These are phyloP conservation scores for Reutealis trisperma DNA, from an alignment of 345 rosid species.

Conservation along the genomic window DNA sequence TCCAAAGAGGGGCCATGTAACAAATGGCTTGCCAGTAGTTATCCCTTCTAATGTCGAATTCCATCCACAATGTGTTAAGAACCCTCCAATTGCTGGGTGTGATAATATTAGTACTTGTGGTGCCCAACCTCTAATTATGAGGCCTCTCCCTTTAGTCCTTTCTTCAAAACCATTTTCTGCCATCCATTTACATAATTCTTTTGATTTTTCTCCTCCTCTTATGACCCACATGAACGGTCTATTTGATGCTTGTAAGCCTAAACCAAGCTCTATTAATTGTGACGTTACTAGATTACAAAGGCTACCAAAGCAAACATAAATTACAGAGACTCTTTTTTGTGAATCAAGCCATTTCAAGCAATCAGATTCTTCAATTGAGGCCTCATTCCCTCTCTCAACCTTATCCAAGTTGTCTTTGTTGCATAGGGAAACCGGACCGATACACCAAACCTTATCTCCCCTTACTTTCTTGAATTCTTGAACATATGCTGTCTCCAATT, in stretches of 20 bases:
- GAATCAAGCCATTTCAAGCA: constrained; percentile 4
- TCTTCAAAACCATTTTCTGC: constrained; percentile 10
- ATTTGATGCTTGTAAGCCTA: constrained; percentile 19
- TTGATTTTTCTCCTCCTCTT: constrained; percentile 9
- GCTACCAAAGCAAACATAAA: constrained; percentile 23
- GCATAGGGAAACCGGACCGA: constrained; percentile 22
- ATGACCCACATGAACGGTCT: constrained; percentile 20
- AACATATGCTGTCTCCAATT: constrained; percentile 13
- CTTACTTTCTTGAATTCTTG: background rate
- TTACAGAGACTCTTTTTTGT: constrained; percentile 2
- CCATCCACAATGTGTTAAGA: constrained; percentile 1
- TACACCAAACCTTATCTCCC: constrained; percentile 13
- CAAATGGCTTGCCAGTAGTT: background rate
- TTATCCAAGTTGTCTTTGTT: constrained; percentile 13
- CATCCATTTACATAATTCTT: constrained; percentile 5
- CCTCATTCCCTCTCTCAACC: background rate
- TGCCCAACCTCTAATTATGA: constrained; percentile 12
- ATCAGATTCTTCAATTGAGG: constrained; percentile 1
- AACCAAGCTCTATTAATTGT: constrained; percentile 15
- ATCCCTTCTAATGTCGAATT: constrained; percentile 8
- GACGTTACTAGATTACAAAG: constrained; percentile 5
- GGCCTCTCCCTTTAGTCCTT: constrained; percentile 12
- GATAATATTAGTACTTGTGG: constrained; percentile 18
- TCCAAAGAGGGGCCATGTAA: constrained; percentile 21
- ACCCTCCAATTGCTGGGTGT: constrained; percentile 15